Conservation (phyloP, 768 basidiomycete genomes). For the Strobilomyces confusus region DNA sequence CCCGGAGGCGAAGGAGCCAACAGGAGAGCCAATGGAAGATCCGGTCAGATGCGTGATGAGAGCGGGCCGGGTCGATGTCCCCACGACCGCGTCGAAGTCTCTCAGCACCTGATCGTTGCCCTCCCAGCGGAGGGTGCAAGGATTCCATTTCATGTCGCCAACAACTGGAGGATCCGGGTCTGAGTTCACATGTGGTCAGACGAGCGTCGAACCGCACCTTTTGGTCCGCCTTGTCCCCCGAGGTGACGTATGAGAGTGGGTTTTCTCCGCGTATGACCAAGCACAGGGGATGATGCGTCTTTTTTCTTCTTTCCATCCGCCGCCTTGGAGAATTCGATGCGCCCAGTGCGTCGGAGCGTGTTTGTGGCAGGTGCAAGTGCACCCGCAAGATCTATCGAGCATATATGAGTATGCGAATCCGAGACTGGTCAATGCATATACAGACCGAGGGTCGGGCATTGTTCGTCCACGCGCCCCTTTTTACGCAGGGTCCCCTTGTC, state of each 20-base stretch:
- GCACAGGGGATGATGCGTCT: conserved; percentile 41
- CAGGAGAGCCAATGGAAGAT: conserved; percentile 78
- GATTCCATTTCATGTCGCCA: conserved; percentile 98
- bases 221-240: conserved; percentile 60
- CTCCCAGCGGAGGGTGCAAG: conserved; percentile 86
- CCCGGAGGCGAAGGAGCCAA: conserved; percentile 68
- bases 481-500: conserved; percentile 58
- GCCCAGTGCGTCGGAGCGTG: conserved; percentile 52
- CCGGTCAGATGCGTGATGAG: conserved; percentile 93
- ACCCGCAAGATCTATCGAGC: conserved; percentile 17
- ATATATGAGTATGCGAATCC: conserved; percentile 1
- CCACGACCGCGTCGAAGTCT: conserved; percentile 81
- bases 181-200: conserved; percentile 13
- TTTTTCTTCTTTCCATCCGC: conserved; percentile 54
- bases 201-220: conserved; percentile 49
- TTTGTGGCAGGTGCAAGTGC: conserved; percentile 45
- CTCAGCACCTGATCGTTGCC: conserved; percentile 91
- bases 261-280: conserved; percentile 55
- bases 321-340: conserved; percentile 50
- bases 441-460: conserved; percentile 39
- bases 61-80: conserved; percentile 85
- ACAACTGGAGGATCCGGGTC: conserved; percentile 53
- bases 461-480: conserved; percentile 49
- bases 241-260: conserved; percentile 88
- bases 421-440: conserved; percentile 7